phyloP scores from a whole-genome alignment of 495 filamentous ascomycete genomes.

The Pseudotulostoma volvatum region DNA sequence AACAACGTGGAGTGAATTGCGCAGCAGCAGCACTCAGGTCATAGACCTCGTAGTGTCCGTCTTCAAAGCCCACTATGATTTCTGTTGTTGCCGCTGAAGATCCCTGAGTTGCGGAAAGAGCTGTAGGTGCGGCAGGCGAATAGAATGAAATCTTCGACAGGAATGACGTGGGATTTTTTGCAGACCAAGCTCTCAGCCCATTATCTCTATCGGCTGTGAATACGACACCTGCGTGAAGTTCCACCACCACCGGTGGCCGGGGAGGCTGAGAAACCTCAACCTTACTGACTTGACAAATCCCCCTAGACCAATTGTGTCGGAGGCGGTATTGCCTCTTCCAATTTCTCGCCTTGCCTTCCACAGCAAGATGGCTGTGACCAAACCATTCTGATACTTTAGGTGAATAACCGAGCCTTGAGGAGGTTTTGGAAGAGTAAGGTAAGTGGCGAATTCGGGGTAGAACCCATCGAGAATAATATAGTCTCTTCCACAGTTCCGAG shows the following conservation, averaged over 20 bases:
- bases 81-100: constrained; percentile 46
- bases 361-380: constrained; percentile 46
- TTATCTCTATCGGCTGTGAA: constrained; percentile 54
- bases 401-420: constrained; percentile 52
- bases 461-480: constrained; percentile 84
- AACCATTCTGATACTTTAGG: constrained; percentile 68
- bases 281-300: constrained; percentile 65
- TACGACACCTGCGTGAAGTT: constrained; percentile 56
- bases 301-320: constrained; percentile 80
- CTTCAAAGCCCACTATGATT: constrained; percentile 56
- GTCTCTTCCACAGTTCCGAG: constrained; percentile 77
- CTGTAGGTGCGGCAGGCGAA: not conserved
- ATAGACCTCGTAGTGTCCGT: constrained; percentile 62
- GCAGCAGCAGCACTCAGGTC: constrained; percentile 29
- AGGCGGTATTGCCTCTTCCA: constrained; percentile 91
- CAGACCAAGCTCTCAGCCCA: constrained; percentile 64
- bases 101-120: constrained; percentile 34
- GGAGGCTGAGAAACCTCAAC: constrained; percentile 45
- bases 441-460: constrained; percentile 64
- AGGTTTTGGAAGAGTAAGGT: constrained; percentile 50
- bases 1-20: constrained; percentile 32
- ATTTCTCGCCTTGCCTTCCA: constrained; percentile 36
- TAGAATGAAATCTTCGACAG: constrained; percentile 14
- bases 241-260: constrained; percentile 45
- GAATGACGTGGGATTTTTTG: constrained; percentile 35